phyloP scores from a whole-genome alignment of 176 grass and related monocot species.

The Eleusine coracana region DNA sequence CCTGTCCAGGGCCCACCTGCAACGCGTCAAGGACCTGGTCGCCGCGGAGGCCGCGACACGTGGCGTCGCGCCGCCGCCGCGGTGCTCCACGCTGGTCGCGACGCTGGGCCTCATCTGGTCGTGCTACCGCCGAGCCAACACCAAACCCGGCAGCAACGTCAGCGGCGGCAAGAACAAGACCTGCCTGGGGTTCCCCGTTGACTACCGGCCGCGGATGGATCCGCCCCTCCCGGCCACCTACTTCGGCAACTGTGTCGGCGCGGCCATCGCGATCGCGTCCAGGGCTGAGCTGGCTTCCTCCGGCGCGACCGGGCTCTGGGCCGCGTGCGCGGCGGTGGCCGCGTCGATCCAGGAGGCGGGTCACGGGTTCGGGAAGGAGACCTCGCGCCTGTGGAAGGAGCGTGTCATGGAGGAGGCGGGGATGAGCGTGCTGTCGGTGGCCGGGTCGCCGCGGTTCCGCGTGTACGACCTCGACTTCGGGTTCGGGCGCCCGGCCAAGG shows the following conservation, averaged over 20 bases:
- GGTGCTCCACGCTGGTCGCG: neutral
- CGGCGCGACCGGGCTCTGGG: neutral
- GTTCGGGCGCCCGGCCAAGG: constrained; percentile 45
- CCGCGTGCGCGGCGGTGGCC: neutral
- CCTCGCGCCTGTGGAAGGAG: neutral
- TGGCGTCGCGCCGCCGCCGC: neutral
- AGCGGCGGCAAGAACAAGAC: neutral
- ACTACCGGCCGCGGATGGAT: neutral
- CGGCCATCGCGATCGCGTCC: neutral
- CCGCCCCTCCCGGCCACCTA: neutral
- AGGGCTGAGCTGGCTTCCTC: neutral
- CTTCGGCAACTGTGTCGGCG: neutral
- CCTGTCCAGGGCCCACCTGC: neutral
- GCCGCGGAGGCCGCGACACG: neutral
- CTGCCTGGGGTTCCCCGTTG: neutral
- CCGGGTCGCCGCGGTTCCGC: constrained; percentile 44
- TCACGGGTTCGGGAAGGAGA: too few relatives aligned
- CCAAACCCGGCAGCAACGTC: too few relatives aligned
- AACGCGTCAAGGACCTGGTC: neutral
- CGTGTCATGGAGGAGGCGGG: neutral
- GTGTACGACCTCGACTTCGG: constrained; percentile 54
- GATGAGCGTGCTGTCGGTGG: neutral
- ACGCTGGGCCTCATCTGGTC: neutral
- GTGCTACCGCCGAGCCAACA: neutral
- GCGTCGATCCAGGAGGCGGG: neutral